Evolutionary conservation across 208 protist genomes (phyloP), one percentile per base, ranked within the genome.

Genomic region (Wallacemonas sp.): DNA sequence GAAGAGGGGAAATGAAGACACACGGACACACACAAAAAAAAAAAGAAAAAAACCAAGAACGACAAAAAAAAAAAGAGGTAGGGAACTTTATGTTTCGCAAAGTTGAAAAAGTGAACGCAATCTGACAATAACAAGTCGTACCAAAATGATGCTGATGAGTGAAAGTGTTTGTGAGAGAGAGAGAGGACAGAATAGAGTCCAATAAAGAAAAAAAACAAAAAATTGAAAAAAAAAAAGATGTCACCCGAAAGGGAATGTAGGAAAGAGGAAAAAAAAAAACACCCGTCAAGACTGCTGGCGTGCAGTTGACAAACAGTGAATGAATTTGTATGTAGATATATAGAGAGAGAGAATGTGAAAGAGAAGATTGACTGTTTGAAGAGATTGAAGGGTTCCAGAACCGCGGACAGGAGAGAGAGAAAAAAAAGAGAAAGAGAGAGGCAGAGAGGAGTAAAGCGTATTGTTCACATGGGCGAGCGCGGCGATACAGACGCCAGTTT

Each of bases 221-320:
- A 51, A 59, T 21, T 28, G 8, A 24, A 22, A 19, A 60, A 5
- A 60, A 4, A 31, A 22, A 38, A 5, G 15, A 60, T n/a, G n/a
- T n/a, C n/a, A n/a, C n/a, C n/a, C n/a, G n/a, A n/a, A n/a, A n/a
- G n/a, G n/a, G n/a, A n/a, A n/a, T n/a, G n/a, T n/a, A n/a, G 21
- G 47, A 26, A 33, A 68, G 51, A 66, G 15, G 38, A 54, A 75
- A 44, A 68, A 54, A 74, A 54, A 68, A 60, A 21, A 39, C 15
- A 68, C 39, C 46, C 33, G 22, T 5, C 6, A 28, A 54, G 31
- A 30, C 46, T 33, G 5, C 19, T 33, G 2, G 19, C 14, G 36
- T 14, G 2, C 58, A 51, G 14, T 14, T 22, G 6, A 31, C 14
- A 30, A 15, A 58, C 8, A 21, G 30, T 36, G 30, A 6, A 33